Evolutionary conservation across 1,139 yeast genomes (phyloP).

Genomic region (Debaryomyces subglobosus): DNA sequence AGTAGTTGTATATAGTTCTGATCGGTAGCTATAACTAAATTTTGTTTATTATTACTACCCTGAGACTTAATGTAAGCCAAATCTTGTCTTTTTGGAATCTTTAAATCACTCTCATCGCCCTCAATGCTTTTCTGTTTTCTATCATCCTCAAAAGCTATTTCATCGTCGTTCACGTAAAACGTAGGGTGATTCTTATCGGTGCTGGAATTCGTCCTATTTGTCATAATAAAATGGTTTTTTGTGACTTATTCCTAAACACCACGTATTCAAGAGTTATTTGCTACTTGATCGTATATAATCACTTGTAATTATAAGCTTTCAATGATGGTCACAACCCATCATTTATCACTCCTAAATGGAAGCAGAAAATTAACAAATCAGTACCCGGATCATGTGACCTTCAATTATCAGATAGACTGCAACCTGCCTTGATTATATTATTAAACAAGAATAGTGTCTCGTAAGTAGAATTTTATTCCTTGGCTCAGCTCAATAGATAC

Average conservation of each 20-base stretch:
- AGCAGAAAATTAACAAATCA: not conserved
- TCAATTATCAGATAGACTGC: not conserved
- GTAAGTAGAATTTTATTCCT: no score
- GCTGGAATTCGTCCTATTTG: not conserved
- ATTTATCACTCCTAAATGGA: not conserved
- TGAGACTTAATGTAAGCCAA: not conserved
- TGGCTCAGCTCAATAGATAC: no score
- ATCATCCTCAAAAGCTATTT: not conserved
- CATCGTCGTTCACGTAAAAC: conserved; percentile 4
- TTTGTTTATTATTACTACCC: not conserved
- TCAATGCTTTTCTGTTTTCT: not conserved
- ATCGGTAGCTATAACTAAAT: conserved; percentile 1
- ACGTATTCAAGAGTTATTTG: not conserved
- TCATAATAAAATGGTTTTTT: not conserved
- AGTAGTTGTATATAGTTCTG: not conserved
- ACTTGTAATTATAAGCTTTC: not conserved
- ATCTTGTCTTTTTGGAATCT: not conserved
- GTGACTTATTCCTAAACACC: not conserved
- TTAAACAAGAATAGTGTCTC: no score
- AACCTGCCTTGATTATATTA: not conserved
- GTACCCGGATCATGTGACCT: not conserved
- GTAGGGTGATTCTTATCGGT: not conserved
- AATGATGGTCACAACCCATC: not conserved
- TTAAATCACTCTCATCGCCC: not conserved
- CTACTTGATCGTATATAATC: not conserved